Base-by-base conservation (phyloP, 2,329 filamentous ascomycete species). In the Pseudopyricularia javanii region DNA sequence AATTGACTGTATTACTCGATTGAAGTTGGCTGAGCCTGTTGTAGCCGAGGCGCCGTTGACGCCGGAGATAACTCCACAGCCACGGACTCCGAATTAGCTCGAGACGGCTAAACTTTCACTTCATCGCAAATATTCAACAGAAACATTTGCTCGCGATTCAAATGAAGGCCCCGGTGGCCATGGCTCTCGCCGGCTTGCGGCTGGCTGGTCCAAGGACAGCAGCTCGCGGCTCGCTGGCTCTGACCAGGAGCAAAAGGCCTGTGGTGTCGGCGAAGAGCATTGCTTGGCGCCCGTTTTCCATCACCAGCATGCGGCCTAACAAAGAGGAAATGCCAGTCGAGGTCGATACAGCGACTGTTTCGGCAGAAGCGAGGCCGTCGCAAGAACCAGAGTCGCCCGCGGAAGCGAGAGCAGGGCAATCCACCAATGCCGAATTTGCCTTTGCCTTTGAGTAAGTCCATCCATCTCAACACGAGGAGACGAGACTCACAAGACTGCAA, bases 391-490 rank as follows among this genome's bases (percentile, higher is more conserved):
- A n/a, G n/a, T n/a, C n/a, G n/a, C n/a, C n/a, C n/a, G n/a, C n/a
- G n/a, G n/a, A n/a, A n/a, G n/a, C n/a, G n/a, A n/a, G n/a, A n/a
- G n/a, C n/a, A n/a, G n/a, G n/a, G n/a, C n/a, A n/a, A 20, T 20
- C 4, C 20, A 24, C 2, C 22, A 14, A 30, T 30, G 28, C 40
- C 8, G 22, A 20, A 14, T 70, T 71, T 58, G 70, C 68, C 0
- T 72, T 72, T 59, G 69, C 68, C 1, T 67, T 68, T 58, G 70
- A 72, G 68, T 70, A 57, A 58, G 67, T 12, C 17, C 3, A 17
- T 30, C 8, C 11, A 28, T 3, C 32, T 47, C 9, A 14, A n/a
- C 26, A 3, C 3, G 35, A 37, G 17, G 3, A 32, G 7, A 26
- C 22, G n/a, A 51, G 14, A 47, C 4, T 15, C 24, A n/a, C 22